A percentile compares a stretch with the other conserved stretches of the same genome.
These are phyloP conservation scores for Colletotrichum endophyticum DNA, from an alignment of 2,329 filamentous ascomycete genomes.

Conservation along the genomic window DNA sequence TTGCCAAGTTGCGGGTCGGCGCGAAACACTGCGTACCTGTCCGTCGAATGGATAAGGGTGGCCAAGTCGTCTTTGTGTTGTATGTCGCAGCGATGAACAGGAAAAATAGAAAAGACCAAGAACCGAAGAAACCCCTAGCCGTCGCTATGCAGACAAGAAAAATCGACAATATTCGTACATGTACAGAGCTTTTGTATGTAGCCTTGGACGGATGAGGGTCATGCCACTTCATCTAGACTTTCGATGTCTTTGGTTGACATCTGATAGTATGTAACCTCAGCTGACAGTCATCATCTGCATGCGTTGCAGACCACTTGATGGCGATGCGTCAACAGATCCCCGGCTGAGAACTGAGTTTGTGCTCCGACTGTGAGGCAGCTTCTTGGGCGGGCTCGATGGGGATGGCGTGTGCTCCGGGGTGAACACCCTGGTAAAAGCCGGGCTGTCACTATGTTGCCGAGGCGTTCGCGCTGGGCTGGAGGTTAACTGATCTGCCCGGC, in stretches of 20 bases:
- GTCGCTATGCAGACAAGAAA: slow-evolving; percentile 25
- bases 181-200: slow-evolving; percentile 11
- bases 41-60: not conserved
- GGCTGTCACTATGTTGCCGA: slow-evolving; percentile 57
- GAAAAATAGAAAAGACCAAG: not conserved
- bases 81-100: slow-evolving; percentile 7
- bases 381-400: slow-evolving; percentile 57
- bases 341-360: slow-evolving; percentile 56
- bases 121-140: slow-evolving; percentile 13
- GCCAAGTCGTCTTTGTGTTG: slow-evolving; percentile 12
- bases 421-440: slow-evolving; percentile 72
- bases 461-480: slow-evolving; percentile 60
- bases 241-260: not conserved
- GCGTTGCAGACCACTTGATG: slow-evolving; percentile 55
- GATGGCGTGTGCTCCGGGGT: slow-evolving; percentile 55
- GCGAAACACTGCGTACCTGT: not conserved
- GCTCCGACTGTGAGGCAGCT: slow-evolving; percentile 56
- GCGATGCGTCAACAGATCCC: slow-evolving; percentile 57
- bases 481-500: slow-evolving; percentile 62
- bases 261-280: slow-evolving; percentile 32
- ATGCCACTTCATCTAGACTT: not conserved
- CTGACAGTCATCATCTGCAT: slow-evolving; percentile 71
- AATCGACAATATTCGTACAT: slow-evolving; percentile 24
- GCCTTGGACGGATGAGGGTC: not conserved
- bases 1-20: not conserved